Conservation (phyloP, 495 filamentous ascomycete genomes). For the Chaetomium cochliodes region DNA sequence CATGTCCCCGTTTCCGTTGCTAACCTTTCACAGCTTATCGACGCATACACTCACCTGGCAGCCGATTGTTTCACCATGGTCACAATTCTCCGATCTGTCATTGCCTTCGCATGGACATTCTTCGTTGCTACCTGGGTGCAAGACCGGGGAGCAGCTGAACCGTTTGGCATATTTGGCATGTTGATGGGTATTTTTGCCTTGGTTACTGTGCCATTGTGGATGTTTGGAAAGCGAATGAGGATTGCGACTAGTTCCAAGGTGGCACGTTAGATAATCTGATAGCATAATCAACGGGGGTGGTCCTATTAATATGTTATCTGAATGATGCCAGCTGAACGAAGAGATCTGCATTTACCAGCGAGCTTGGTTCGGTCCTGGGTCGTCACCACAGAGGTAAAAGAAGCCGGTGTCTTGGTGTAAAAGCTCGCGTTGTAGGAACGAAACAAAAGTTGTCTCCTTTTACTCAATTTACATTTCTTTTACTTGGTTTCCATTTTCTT, state of each 20-base stretch:
- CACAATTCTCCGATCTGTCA: conserved; percentile 1
- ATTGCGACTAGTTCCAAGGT: not conserved
- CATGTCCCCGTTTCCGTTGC: not conserved
- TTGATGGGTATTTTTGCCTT: conserved; percentile 11
- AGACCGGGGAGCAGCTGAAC: conserved; percentile 6
- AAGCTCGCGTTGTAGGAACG: too few relatives aligned
- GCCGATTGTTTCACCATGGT: conserved; percentile 16
- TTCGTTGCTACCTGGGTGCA: conserved; percentile 11
- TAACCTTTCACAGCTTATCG: conserved; percentile 6
- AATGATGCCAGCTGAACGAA: too few relatives aligned
- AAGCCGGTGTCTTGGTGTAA: too few relatives aligned
- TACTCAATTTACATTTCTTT: too few relatives aligned
- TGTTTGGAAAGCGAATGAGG: conserved; percentile 8
- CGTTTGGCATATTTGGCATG: conserved; percentile 13
- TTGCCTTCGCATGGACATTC: conserved; percentile 11
- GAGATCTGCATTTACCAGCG: too few relatives aligned
- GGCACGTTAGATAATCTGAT: conserved; percentile 15
- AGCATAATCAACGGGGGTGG: too few relatives aligned
- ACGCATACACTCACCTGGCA: not conserved
- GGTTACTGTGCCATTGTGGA: not conserved
- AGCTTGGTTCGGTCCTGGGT: too few relatives aligned
- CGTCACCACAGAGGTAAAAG: too few relatives aligned
- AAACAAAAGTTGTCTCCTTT: too few relatives aligned
- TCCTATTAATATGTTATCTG: too few relatives aligned
- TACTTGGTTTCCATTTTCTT: too few relatives aligned